A percentile compares a stretch with the other conserved stretches of the same genome.
phyloP scores from a whole-genome alignment of 192 early-diverging fungal species.

The Entomortierella chlamydospora region DNA sequence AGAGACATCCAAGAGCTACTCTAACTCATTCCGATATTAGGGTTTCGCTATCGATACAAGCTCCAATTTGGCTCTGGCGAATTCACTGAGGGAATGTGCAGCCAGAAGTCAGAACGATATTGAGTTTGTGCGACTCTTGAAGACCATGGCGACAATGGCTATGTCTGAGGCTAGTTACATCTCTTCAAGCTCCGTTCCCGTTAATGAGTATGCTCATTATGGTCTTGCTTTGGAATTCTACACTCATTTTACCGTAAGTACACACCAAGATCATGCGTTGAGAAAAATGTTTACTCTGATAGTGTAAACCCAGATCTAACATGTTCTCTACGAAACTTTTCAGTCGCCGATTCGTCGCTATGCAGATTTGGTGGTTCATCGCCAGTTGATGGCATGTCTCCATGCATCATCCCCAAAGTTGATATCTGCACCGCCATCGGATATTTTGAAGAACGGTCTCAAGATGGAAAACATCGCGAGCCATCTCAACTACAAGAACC shows the following conservation, averaged over 20 bases:
- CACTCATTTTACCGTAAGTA: constrained; percentile 81
- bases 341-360: constrained; percentile 83
- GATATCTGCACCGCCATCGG: constrained; percentile 7
- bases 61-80: constrained; percentile 71
- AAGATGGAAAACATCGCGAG: constrained; percentile 57
- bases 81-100: constrained; percentile 64
- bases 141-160: constrained; percentile 80
- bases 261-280: not conserved
- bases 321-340: no score
- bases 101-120: constrained; percentile 57
- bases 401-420: constrained; percentile 1
- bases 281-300: no score
- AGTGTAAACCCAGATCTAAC: not conserved
- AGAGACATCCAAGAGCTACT: no score
- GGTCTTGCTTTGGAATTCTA: constrained; percentile 80
- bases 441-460: constrained; percentile 44
- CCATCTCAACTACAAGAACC: constrained; percentile 76
- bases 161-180: constrained; percentile 83
- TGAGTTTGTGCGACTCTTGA: constrained; percentile 68
- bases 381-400: constrained; percentile 71
- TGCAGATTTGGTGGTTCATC: constrained; percentile 83
- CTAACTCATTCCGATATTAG: constrained; percentile 13
- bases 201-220: constrained; percentile 72
- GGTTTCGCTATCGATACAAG: constrained; percentile 73
- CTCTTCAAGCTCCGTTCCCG: constrained; percentile 63